Conservation (phyloP, 352 stramenopile species). For the Lagenidium giganteum region DNA sequence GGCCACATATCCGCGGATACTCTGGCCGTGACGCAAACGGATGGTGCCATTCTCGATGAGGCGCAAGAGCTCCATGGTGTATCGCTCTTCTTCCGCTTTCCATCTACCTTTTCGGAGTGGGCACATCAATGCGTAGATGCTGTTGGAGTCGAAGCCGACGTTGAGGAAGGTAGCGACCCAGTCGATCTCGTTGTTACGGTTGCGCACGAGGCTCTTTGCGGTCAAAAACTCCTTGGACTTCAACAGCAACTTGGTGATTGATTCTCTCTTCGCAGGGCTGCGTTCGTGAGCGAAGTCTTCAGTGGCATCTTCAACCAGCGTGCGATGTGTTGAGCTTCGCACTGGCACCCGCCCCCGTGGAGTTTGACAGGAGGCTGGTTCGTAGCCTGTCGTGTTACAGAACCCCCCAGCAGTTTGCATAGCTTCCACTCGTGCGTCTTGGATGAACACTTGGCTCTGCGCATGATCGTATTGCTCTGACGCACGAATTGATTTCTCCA, state of each 20-base stretch:
- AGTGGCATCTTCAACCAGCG: conserved; percentile 17
- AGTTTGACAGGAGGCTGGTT: no score
- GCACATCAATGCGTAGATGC: conserved; percentile 77
- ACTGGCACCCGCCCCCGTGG: no score
- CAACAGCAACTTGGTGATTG: conserved; percentile 47
- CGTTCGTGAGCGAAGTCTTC: conserved; percentile 23
- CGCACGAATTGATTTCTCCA: no score
- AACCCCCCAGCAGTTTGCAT: no score
- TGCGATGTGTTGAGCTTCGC: no score
- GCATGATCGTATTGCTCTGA: no score
- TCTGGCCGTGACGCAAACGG: conserved; percentile 53
- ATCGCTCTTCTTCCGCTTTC: conserved; percentile 71
- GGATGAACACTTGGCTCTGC: no score
- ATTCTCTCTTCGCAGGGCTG: conserved; percentile 27
- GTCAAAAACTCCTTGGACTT: conserved; percentile 65
- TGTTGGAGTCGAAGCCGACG: conserved; percentile 61
- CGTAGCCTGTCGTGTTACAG: no score
- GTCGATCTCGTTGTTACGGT: conserved; percentile 73
- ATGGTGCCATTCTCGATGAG: conserved; percentile 64
- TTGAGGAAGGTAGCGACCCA: conserved; percentile 74
- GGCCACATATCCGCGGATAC: conserved; percentile 63
- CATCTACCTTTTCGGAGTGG: conserved; percentile 66
- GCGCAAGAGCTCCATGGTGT: conserved; percentile 59
- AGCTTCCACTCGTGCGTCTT: no score
- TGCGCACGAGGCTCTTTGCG: conserved; percentile 54